Evolutionary conservation across 768 basidiomycete species (phyloP).

Genomic region (Phanerochaete sordida): DNA sequence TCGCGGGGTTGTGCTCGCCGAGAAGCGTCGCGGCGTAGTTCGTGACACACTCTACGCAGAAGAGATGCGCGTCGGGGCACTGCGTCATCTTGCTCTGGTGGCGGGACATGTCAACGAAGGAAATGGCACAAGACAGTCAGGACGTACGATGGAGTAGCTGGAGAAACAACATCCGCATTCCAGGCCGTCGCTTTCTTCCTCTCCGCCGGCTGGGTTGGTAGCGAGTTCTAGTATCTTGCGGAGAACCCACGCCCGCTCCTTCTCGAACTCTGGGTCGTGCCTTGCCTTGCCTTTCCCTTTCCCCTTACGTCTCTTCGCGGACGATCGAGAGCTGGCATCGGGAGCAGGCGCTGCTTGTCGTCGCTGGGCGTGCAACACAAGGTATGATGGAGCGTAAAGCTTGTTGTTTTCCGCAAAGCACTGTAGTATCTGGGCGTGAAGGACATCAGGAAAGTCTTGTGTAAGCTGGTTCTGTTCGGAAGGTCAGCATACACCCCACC

Average conservation of each 20-base stretch:
- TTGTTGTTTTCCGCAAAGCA: slow-evolving; percentile 33
- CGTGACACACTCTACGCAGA: slow-evolving; percentile 72
- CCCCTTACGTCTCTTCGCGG: slow-evolving; percentile 36
- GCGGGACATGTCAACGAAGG: slow-evolving; percentile 5
- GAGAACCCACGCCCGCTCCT: slow-evolving; percentile 44
- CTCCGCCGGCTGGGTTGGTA: slow-evolving; percentile 34
- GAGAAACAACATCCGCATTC: slow-evolving; percentile 90
- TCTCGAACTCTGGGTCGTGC: slow-evolving; percentile 44
- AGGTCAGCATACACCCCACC: slow-evolving; percentile 4
- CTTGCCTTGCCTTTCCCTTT: slow-evolving; percentile 33
- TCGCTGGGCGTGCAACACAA: slow-evolving; percentile 43
- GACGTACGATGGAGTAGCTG: slow-evolving; percentile 62
- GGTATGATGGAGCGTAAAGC: slow-evolving; percentile 67
- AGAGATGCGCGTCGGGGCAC: slow-evolving; percentile 86
- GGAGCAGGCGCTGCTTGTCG: slow-evolving; percentile 14
- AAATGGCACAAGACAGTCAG: background rate
- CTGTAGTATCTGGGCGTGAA: slow-evolving; percentile 50
- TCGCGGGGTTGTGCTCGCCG: slow-evolving; percentile 54
- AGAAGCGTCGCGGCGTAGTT: slow-evolving; percentile 66
- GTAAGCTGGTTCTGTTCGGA: slow-evolving; percentile 47
- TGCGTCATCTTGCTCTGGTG: slow-evolving; percentile 78
- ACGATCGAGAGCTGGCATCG: slow-evolving; percentile 30
- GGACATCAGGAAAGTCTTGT: slow-evolving; percentile 54
- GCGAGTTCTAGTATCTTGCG: slow-evolving; percentile 29
- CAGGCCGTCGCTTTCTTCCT: slow-evolving; percentile 55